phyloP scores from a whole-genome alignment of 805 yeast species.

The Cyberlindnera petersonii region DNA sequence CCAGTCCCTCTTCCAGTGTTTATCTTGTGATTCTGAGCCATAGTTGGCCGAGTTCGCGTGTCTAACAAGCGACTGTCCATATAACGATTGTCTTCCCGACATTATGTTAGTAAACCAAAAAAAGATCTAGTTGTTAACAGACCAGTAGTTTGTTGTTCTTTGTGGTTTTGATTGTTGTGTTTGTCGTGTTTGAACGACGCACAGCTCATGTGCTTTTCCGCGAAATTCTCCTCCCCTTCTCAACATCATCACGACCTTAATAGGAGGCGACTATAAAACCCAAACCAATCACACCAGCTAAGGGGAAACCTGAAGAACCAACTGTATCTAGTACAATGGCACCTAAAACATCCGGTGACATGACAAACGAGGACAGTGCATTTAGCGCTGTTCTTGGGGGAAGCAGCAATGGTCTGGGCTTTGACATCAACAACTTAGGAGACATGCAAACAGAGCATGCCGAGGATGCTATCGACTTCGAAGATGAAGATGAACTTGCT shows the following conservation, averaged over 20 bases:
- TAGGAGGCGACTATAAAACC: not conserved
- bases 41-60: conserved; percentile 22
- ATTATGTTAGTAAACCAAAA: too few relatives aligned
- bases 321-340: not conserved
- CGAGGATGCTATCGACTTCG: conserved; percentile 90
- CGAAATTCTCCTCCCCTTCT: not conserved
- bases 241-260: too few relatives aligned
- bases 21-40: conserved; percentile 18
- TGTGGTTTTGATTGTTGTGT: not conserved
- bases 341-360: conserved; percentile 15
- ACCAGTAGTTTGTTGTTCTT: not conserved
- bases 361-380: conserved; percentile 37
- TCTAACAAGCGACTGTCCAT: conserved; percentile 29
- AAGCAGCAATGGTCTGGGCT: conserved; percentile 21
- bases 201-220: not conserved
- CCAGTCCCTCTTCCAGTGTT: conserved; percentile 30
- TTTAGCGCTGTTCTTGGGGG: conserved; percentile 35
- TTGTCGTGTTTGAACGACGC: not conserved
- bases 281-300: not conserved
- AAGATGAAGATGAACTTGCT: conserved; percentile 91
- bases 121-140: too few relatives aligned
- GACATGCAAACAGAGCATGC: conserved; percentile 56
- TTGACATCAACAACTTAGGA: conserved; percentile 20
- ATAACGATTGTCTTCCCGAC: conserved; percentile 24
- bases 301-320: not conserved